These are phyloP conservation scores for Ceratocystis colombiana DNA, from an alignment of 2,329 filamentous ascomycete species.

Conservation along the genomic window DNA sequence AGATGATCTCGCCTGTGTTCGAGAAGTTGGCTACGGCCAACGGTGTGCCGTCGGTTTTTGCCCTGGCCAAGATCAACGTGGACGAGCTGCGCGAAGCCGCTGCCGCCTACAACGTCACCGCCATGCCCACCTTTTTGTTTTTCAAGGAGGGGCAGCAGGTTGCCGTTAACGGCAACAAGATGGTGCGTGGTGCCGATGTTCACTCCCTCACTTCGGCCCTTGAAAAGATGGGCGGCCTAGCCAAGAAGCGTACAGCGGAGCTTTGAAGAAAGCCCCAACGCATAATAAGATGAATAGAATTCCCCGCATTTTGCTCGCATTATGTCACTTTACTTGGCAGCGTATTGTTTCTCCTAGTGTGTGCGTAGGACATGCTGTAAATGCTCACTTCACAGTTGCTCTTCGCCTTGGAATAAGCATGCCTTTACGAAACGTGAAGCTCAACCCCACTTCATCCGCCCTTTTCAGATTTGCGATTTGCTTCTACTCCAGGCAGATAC, in stretches of 20 bases:
- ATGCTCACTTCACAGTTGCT: background rate
- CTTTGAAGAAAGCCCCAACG: slow-evolving; percentile 17
- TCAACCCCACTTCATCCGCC: background rate
- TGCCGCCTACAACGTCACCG: slow-evolving; percentile 66
- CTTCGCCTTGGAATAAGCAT: background rate
- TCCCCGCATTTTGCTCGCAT: background rate
- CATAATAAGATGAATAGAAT: background rate
- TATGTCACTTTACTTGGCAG: background rate
- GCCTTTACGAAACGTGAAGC: background rate
- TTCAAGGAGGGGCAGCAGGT: slow-evolving; percentile 61
- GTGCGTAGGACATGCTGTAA: background rate
- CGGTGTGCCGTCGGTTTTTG: slow-evolving; percentile 41
- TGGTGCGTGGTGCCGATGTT: slow-evolving; percentile 28
- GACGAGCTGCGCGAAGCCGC: slow-evolving; percentile 68
- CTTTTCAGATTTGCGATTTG: background rate
- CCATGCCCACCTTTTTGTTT: slow-evolving; percentile 85
- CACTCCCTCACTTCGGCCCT: slow-evolving; percentile 31
- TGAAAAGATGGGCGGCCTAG: slow-evolving; percentile 35
- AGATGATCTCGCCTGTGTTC: slow-evolving; percentile 70
- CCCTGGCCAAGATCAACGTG: slow-evolving; percentile 87
- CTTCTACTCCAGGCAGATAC: background rate
- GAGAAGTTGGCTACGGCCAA: slow-evolving; percentile 30
- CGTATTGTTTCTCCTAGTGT: background rate
- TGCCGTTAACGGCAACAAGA: slow-evolving; percentile 30
- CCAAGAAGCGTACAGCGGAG: slow-evolving; percentile 31